Conservation (phyloP, 257 asterid species). For the Euphrasia confusa region DNA sequence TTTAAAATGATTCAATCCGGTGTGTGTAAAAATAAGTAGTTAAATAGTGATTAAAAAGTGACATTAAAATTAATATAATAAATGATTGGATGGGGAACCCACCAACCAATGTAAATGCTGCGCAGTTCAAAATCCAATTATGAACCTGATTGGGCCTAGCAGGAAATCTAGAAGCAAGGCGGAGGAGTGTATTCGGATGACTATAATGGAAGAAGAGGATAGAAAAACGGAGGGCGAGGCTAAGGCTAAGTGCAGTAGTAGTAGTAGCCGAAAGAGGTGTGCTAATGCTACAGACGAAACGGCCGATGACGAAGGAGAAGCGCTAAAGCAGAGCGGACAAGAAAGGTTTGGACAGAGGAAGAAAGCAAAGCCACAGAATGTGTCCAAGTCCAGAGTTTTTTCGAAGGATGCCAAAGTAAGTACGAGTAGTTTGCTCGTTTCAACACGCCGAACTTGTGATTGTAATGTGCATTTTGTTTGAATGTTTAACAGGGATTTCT, state of each 20-base stretch:
- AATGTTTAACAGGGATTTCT: conserved; percentile 25
- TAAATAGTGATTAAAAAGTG: too few relatives aligned
- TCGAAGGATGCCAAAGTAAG: conserved; percentile 18
- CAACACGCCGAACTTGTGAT: background rate
- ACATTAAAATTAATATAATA: too few relatives aligned
- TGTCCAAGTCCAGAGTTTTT: conserved; percentile 8
- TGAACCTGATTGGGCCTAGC: too few relatives aligned
- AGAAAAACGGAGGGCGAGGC: conserved; percentile 1
- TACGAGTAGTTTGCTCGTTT: background rate
- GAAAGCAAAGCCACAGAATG: background rate
- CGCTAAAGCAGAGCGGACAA: background rate
- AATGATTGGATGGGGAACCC: too few relatives aligned
- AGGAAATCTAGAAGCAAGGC: too few relatives aligned
- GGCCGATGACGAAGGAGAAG: conserved; percentile 1
- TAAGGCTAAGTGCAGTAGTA: background rate
- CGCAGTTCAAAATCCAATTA: too few relatives aligned
- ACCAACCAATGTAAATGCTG: too few relatives aligned
- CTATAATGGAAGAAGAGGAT: too few relatives aligned
- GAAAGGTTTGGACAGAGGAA: background rate
- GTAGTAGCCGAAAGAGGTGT: conserved; percentile 1
- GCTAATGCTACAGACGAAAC: background rate
- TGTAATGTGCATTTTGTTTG: background rate
- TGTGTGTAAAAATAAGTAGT: too few relatives aligned
- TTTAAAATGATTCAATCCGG: too few relatives aligned
- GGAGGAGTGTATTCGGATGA: too few relatives aligned